phyloP scores from a whole-genome alignment of 2,329 filamentous ascomycete species.

The Verticillium alfalfae region DNA sequence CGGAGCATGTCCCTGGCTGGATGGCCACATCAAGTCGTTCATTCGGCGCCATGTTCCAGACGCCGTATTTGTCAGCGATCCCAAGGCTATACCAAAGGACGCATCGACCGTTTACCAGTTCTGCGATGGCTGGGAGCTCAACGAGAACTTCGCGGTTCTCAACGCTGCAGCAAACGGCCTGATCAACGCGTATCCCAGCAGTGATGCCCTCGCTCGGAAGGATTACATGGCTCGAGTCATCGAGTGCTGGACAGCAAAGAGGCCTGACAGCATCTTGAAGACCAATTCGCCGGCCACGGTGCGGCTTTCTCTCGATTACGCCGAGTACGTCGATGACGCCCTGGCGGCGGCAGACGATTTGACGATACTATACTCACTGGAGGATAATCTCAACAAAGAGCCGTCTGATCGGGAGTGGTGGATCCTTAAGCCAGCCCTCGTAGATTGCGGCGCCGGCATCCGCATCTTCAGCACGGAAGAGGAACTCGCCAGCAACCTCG shows the following conservation, averaged over 20 bases:
- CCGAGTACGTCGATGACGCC: conserved; percentile 30
- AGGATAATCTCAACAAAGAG: conserved; percentile 22
- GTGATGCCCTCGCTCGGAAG: conserved; percentile 30
- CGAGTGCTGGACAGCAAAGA: conserved; percentile 29
- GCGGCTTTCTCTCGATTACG: conserved; percentile 28
- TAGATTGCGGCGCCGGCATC: conserved; percentile 33
- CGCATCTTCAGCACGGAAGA: conserved; percentile 30
- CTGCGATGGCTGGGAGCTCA: conserved; percentile 27
- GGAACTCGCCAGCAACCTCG: conserved; percentile 26
- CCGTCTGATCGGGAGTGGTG: conserved; percentile 27
- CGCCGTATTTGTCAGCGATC: conserved; percentile 19
- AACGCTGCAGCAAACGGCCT: conserved; percentile 21
- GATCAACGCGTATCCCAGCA: conserved; percentile 32
- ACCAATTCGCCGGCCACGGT: conserved; percentile 23
- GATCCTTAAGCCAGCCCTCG: conserved; percentile 31
- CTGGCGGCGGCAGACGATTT: conserved; percentile 29
- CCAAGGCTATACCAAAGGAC: conserved; percentile 18
- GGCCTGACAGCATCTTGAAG: conserved; percentile 23
- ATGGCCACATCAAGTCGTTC: conserved; percentile 22
- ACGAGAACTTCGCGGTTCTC: conserved; percentile 23
- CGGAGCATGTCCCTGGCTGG: conserved; percentile 21
- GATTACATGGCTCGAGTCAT: conserved; percentile 26
- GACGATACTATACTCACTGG: conserved; percentile 24
- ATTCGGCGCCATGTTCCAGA: conserved; percentile 20
- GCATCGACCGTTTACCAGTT: conserved; percentile 20